Evolutionary conservation across 106 monocot genomes (phyloP), one percentile per base, ranked within the genome.

Genomic region (Acorus calamus): DNA sequence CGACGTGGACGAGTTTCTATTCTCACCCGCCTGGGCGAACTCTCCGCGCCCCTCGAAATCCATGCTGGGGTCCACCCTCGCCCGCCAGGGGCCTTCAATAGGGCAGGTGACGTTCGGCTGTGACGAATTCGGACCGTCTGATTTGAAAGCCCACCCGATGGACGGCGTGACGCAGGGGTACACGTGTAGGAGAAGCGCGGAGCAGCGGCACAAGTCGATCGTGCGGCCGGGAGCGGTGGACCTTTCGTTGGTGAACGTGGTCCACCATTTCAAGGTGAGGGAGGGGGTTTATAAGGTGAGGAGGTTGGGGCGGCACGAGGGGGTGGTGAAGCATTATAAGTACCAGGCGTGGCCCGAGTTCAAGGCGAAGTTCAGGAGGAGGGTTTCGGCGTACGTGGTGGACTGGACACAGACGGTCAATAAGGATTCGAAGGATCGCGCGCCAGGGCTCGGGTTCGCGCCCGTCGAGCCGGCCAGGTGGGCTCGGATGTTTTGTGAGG

Each of bases 261-360:
- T 93, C 1, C 92, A 93, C 76, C 92, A 93, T 60, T 93, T 93
- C 56, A 55, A 42, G 50, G 12, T 93, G 52, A 57, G 14, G 4
- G 50, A 61, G 0, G 78, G 76, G 66, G 28, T 28, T 28, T 88
- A 65, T 60, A 7, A 44, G 66, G 45, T 10, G 41, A 44, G 41
- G 47, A 46, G 55, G 65, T 2, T 42, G 2, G 3, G 8, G 44
- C 3, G 14, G 8, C 9, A 8, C 3, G 54, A 8, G 52, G 85
- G 56, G 46, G 65, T 73, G 64, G 82, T 93, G 71, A 80, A 85
- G 73, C 92, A 93, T 66, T 93, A 93, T 77, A 93, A 93, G 76
- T 88, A 80, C 65, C 92, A 93, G 60, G 92, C 88, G 9, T 93
- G 92, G 92, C 54, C 67, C 8, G 92, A 93, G 82, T 93, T 93